Conservation (phyloP, 2,329 filamentous ascomycete species). For the Didymella sp. region DNA sequence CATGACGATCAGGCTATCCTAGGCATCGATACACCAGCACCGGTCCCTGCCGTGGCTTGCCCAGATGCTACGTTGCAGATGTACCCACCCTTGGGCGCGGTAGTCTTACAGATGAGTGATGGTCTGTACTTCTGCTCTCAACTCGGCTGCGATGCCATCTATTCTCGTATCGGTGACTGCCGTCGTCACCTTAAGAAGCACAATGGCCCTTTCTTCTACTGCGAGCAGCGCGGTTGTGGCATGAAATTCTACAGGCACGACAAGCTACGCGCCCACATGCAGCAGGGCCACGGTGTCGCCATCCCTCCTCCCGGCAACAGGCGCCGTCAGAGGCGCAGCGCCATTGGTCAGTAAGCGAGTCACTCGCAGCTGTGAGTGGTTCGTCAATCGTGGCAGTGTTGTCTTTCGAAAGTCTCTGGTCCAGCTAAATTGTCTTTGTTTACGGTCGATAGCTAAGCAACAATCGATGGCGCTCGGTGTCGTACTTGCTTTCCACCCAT, state of each 20-base stretch:
- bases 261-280: conserved; percentile 26
- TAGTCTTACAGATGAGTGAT: background rate
- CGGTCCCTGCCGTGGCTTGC: background rate
- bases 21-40: background rate
- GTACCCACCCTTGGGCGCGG: background rate
- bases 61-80: background rate
- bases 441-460: background rate
- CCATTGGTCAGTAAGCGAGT: background rate
- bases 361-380: background rate
- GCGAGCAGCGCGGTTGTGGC: conserved; percentile 14
- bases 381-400: background rate
- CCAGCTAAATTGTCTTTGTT: background rate
- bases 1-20: background rate
- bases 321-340: background rate
- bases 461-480: background rate
- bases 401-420: background rate
- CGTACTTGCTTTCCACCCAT: background rate
- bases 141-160: background rate
- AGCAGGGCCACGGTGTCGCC: conserved; percentile 5
- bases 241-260: conserved; percentile 27
- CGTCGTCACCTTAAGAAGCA: conserved; percentile 31
- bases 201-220: conserved; percentile 1
- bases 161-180: conserved; percentile 15
- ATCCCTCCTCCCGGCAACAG: background rate
- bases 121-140: background rate